Evolutionary conservation across 352 stramenopile genomes (phyloP).

Genomic region (Thalassiosira ordinaria): DNA sequence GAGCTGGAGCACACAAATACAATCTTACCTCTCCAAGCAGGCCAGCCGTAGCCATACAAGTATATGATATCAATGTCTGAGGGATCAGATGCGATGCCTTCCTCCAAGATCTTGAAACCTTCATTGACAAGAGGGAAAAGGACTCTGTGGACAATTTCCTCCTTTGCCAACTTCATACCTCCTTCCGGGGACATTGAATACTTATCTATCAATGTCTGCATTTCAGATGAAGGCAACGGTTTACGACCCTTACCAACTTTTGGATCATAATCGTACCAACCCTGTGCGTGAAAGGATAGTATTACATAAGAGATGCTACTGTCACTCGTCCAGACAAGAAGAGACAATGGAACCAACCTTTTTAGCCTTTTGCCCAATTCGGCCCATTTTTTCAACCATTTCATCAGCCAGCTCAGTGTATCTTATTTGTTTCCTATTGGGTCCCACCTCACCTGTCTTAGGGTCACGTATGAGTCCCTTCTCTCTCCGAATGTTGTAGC

Average conservation of each 20-base stretch:
- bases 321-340: too few species aligned
- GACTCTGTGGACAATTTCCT: conserved; percentile 78
- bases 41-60: conserved; percentile 86
- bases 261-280: conserved; percentile 85
- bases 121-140: conserved; percentile 85
- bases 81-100: conserved; percentile 80
- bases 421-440: conserved; percentile 63
- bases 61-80: conserved; percentile 88
- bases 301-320: too few species aligned
- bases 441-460: conserved; percentile 49
- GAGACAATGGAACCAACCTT: conserved; percentile 57
- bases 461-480: conserved; percentile 69
- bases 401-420: conserved; percentile 84
- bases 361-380: conserved; percentile 83
- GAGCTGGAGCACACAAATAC: too few species aligned
- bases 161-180: conserved; percentile 51
- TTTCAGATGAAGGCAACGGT: conserved; percentile 74
- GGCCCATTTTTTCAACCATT: conserved; percentile 80
- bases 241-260: conserved; percentile 82
- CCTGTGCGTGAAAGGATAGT: conserved; percentile 52
- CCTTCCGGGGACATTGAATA: conserved; percentile 61
- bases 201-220: conserved; percentile 74
- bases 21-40: conserved; percentile 70
- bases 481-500: conserved; percentile 84
- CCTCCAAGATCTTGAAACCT: conserved; percentile 87